These are phyloP conservation scores for Prunus campanulata DNA, from an alignment of 306 rosid species.

Conservation along the genomic window DNA sequence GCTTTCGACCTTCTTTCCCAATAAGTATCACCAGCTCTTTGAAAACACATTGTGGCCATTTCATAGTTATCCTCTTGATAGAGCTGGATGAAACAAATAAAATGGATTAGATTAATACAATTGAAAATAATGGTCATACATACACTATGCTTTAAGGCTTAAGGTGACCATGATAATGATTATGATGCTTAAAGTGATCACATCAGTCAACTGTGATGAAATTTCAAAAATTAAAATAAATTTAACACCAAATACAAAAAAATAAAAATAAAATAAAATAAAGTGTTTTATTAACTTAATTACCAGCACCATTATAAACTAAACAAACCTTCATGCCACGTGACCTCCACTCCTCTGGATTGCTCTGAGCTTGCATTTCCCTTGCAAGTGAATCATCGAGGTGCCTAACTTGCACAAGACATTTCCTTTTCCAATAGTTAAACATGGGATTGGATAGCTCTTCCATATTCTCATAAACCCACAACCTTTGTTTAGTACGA, in stretches of 20 bases:
- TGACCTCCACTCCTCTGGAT: conserved; percentile 66
- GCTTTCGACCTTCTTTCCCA: conserved; percentile 81
- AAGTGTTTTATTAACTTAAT: too few species aligned
- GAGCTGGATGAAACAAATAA: conserved; percentile 35
- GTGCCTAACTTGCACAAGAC: conserved; percentile 47
- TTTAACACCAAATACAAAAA: not conserved
- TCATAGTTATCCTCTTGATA: conserved; percentile 57
- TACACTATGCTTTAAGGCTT: too few species aligned
- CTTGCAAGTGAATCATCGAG: conserved; percentile 70
- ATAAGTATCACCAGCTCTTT: conserved; percentile 64
- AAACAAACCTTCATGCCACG: conserved; percentile 66
- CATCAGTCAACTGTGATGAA: too few species aligned
- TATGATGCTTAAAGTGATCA: too few species aligned
- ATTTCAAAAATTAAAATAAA: not conserved
- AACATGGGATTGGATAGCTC: too few species aligned
- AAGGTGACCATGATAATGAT: too few species aligned
- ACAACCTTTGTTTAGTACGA: conserved; percentile 21
- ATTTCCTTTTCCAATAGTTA: too few species aligned
- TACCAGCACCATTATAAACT: too few species aligned
- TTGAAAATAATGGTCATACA: too few species aligned
- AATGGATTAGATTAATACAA: not conserved
- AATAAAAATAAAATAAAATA: too few species aligned
- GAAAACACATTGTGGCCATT: conserved; percentile 78
- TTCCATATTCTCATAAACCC: too few species aligned
- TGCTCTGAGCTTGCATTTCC: conserved; percentile 73